These are phyloP conservation scores for Aspergillus japonicus DNA, from an alignment of 2,329 filamentous ascomycete genomes.

Conservation along the genomic window DNA sequence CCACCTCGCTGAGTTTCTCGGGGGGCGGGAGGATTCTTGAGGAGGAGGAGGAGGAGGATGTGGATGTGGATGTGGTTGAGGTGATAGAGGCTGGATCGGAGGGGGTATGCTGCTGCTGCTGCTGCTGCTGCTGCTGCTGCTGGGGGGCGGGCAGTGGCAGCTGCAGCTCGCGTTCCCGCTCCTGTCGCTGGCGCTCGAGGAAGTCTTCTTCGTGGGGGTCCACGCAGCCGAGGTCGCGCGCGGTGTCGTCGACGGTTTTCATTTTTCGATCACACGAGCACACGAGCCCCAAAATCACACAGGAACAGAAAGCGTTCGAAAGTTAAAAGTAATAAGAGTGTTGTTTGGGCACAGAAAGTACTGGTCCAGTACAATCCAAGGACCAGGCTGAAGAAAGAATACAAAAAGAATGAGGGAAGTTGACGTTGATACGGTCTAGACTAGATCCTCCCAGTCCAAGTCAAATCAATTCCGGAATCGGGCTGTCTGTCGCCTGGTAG, in stretches of 20 bases:
- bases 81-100: no score
- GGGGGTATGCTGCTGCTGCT: not conserved
- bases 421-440: no score
- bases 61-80: not conserved
- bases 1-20: conserved; percentile 10
- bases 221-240: not conserved
- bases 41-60: not conserved
- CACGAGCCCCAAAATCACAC: no score
- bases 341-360: no score
- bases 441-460: no score
- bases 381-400: no score
- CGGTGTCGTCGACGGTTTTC: not conserved
- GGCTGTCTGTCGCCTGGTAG: no score
- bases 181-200: not conserved
- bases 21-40: not conserved
- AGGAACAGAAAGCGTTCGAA: no score
- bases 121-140: not conserved
- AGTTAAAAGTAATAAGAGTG: no score
- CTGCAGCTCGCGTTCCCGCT: not conserved
- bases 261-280: not conserved
- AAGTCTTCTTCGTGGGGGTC: not conserved
- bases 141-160: not conserved
- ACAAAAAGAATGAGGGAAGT: no score
- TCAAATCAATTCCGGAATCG: no score
- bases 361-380: no score